Evolutionary conservation across 179 eudicot genomes (phyloP).

Genomic region (Spinacia oleracea): DNA sequence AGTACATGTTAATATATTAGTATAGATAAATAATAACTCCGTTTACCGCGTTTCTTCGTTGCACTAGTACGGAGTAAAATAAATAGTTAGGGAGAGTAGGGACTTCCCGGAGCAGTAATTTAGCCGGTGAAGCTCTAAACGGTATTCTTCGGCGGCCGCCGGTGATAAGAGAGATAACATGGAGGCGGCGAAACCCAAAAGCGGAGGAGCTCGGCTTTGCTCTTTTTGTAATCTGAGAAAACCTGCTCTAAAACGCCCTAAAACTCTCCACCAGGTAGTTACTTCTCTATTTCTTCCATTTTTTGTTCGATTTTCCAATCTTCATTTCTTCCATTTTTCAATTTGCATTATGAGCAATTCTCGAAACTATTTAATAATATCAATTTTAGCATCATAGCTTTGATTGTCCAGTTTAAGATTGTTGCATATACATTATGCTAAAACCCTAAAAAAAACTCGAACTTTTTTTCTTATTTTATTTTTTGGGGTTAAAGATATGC

Average conservation of each 20-base stretch:
- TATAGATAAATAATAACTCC: no score
- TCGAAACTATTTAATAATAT: neutral
- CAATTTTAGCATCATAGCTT: neutral
- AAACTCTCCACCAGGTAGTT: slow-evolving; percentile 81
- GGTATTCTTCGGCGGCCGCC: neutral
- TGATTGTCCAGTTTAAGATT: neutral
- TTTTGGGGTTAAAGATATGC: slow-evolving; percentile 57
- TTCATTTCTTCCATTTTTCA: neutral
- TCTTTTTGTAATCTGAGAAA: slow-evolving; percentile 53
- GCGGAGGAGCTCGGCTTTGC: slow-evolving; percentile 44
- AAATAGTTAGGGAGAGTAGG: no score
- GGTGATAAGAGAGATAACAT: slow-evolving; percentile 13
- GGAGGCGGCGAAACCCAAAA: slow-evolving; percentile 30
- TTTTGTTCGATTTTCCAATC: neutral
- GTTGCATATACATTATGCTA: neutral
- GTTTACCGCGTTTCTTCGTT: no score
- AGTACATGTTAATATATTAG: no score
- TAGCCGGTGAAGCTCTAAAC: neutral
- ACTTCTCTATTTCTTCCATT: neutral
- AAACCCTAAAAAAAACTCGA: neutral
- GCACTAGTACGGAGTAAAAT: no score
- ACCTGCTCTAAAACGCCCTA: slow-evolving; percentile 87
- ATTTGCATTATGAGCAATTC: neutral
- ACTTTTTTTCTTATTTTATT: neutral
- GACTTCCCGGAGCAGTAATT: no score